Base-by-base conservation (phyloP, 345 rosid genomes). In the Gossypium stocksii region DNA sequence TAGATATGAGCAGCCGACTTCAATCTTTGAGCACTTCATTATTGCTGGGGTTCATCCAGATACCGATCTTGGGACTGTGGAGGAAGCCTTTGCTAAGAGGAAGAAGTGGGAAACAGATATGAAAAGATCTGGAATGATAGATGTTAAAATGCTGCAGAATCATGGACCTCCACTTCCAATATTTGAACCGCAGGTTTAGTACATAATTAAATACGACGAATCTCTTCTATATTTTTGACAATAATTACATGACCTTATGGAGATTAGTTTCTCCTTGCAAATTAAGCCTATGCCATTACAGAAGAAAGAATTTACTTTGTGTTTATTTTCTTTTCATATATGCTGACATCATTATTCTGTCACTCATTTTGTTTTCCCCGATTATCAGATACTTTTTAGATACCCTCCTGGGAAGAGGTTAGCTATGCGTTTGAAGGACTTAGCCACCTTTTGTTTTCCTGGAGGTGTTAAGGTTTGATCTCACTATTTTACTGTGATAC, bases 361-460 rank as follows among this genome's bases (percentile, higher is more conserved):
- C 61, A 34, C 13, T 53, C 22, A 41, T 72, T 66, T 60, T 57
- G 38, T 75, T 72, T 74, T 48, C 71, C 76, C 41, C 70, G 54
- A 79, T 77, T 49, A 67, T 45, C 88, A 94, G 99, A 76, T 93
- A 77, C 90, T 94, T 65, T 94, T 92, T 76, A 86, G 85, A 80
- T 93, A 94, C 73, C 99, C 99, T 81, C 99, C 89, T 74, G 94
- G 95, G 78, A 92, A 90, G 85, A 89, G 81, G 82, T 82, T 92
- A 74, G 82, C 87, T 54, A 82, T 93, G 89, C 96, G 94, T 17
- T 76, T 76, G 67, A 92, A 89, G 88, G 99, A 94, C 85, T 85
- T 94, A 79, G 88, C 93, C 67, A 81, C 98, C 74, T 94, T 92
- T 81, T 94, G 99, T 79, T 94, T 94, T 78, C 99, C 99, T 79